Conservation (phyloP, 2,329 filamentous ascomycete genomes). For the Fusarium nurragi region DNA sequence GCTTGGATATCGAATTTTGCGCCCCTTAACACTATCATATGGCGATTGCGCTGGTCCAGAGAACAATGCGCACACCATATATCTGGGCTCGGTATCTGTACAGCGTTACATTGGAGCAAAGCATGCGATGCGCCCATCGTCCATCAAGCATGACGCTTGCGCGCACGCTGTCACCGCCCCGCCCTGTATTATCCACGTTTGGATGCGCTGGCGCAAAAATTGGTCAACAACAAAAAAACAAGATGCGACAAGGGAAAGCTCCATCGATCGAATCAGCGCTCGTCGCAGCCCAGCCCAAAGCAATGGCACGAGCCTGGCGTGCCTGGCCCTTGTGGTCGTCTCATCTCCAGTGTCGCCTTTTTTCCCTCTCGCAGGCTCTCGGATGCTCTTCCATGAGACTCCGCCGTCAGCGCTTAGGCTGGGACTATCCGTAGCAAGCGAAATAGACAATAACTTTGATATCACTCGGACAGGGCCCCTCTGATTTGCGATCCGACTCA, state of each 20-base stretch:
- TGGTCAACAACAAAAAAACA: constrained; percentile 42
- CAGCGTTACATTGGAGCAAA: constrained; percentile 37
- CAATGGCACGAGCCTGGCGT: constrained; percentile 7
- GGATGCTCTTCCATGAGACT: constrained; percentile 12
- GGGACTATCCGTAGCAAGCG: constrained; percentile 28
- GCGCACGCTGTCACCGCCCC: constrained; percentile 45
- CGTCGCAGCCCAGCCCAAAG: constrained; percentile 40
- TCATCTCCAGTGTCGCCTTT: constrained; percentile 31
- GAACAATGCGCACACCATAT: constrained; percentile 25
- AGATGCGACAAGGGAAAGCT: constrained; percentile 41
- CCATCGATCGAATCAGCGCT: constrained; percentile 39
- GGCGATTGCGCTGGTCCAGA: constrained; percentile 13
- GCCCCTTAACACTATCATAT: neutral
- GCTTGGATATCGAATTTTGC: neutral
- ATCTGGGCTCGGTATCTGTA: constrained; percentile 15
- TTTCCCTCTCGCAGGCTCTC: constrained; percentile 1
- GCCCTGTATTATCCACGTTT: constrained; percentile 40
- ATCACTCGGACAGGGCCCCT: constrained; percentile 12
- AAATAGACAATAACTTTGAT: constrained; percentile 30
- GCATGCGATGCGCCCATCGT: constrained; percentile 43
- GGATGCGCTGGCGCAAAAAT: constrained; percentile 44
- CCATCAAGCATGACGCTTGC: constrained; percentile 45
- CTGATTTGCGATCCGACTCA: constrained; percentile 30
- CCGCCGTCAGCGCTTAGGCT: constrained; percentile 5
- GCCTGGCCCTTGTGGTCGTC: constrained; percentile 25